phyloP scores from a whole-genome alignment of 1,284 basidiomycete genomes.

The Apiotrichum sp. region DNA sequence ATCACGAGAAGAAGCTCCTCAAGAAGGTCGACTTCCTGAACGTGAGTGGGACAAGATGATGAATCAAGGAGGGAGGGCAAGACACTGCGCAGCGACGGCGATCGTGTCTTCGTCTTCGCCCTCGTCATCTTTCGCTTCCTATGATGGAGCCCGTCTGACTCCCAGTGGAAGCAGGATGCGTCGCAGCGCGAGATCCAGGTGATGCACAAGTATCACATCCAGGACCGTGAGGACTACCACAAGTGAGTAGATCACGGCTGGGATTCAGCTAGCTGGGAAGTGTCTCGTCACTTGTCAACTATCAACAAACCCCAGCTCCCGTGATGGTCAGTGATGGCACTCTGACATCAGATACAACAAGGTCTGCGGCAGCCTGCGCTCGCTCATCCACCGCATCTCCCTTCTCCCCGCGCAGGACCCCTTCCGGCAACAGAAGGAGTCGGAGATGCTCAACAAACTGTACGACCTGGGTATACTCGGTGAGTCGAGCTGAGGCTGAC shows the following conservation, averaged over 20 bases:
- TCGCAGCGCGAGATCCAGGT: conserved; percentile 88
- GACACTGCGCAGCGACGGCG: background rate
- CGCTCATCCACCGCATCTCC: conserved; percentile 79
- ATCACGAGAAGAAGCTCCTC: conserved; percentile 87
- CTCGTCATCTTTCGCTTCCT: too few species aligned
- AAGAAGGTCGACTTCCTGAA: conserved; percentile 93
- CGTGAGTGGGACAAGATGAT: conserved; percentile 50
- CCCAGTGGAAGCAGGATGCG: conserved; percentile 93
- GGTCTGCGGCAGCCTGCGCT: conserved; percentile 79
- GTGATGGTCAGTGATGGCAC: too few species aligned
- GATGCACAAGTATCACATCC: conserved; percentile 92
- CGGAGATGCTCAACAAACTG: conserved; percentile 81
- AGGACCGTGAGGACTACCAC: conserved; percentile 92
- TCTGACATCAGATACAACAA: conserved; percentile 73
- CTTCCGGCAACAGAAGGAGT: conserved; percentile 78
- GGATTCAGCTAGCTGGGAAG: background rate
- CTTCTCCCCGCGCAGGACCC: conserved; percentile 85
- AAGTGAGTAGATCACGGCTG: conserved; percentile 53
- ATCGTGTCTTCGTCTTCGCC: too few species aligned
- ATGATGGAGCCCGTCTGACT: background rate
- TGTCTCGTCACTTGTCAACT: too few species aligned
- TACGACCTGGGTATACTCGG: conserved; percentile 93
- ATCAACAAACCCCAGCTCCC: too few species aligned
- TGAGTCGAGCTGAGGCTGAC: conserved; percentile 15
- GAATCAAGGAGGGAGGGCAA: background rate